Percentiles rank a stretch among this genome's conserved stretches.
phyloP scores from a whole-genome alignment of 1,284 basidiomycete species.

The Hortiboletus rubellus region DNA sequence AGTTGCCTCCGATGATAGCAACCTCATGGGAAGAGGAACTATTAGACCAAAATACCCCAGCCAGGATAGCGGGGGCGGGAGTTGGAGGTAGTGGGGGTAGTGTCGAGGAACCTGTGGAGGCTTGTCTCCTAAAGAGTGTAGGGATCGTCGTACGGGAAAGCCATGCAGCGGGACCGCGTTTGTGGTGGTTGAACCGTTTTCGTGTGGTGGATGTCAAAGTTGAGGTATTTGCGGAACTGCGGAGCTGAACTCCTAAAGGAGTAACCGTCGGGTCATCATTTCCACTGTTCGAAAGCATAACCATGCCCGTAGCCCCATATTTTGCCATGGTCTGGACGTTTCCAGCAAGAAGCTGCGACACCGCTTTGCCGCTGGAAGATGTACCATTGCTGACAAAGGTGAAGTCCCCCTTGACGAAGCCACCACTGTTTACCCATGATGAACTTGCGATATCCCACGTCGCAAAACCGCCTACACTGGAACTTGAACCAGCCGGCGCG shows the following conservation, averaged over 20 bases:
- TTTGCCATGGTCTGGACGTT: conserved; percentile 53
- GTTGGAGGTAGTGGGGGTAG: conserved; percentile 59
- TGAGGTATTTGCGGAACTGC: conserved; percentile 33
- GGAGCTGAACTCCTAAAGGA: conserved; percentile 58
- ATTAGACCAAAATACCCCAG: conserved; percentile 91
- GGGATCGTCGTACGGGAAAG: conserved; percentile 48
- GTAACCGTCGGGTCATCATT: conserved; percentile 51
- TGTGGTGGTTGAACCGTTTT: conserved; percentile 40
- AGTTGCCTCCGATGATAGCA: conserved; percentile 89
- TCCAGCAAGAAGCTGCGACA: conserved; percentile 64
- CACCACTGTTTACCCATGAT: conserved; percentile 72
- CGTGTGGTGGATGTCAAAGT: conserved; percentile 29
- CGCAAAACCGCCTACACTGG: conserved; percentile 68
- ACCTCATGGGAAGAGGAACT: conserved; percentile 62
- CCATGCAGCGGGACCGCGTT: conserved; percentile 47
- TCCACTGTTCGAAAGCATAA: conserved; percentile 64
- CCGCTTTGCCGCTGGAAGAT: conserved; percentile 36
- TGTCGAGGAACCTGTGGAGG: conserved; percentile 40
- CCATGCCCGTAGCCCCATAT: conserved; percentile 72
- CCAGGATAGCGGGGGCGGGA: conserved; percentile 77
- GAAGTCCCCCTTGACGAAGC: conserved; percentile 74
- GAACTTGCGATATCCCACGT: conserved; percentile 68
- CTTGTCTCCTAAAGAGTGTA: conserved; percentile 56
- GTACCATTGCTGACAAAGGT: conserved; percentile 68
- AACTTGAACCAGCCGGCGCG: conserved; percentile 38